Percentiles rank a stretch among this genome's conserved stretches.
Conservation (phyloP, 192 early-diverging fungal genomes). For the Chytriomyces confervae region DNA sequence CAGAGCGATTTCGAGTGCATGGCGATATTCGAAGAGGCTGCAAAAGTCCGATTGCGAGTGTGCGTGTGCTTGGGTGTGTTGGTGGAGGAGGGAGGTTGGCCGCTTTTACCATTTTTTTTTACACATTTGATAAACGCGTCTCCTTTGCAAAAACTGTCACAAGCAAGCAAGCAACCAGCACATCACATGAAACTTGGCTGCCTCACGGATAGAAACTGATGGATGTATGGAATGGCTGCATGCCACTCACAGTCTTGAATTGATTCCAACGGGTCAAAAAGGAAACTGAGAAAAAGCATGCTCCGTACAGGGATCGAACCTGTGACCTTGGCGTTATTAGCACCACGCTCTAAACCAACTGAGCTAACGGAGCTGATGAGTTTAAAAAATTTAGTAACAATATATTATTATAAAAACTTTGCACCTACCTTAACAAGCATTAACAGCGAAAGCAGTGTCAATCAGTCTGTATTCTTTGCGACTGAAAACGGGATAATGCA, state of each 20-base stretch:
- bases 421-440: conserved; percentile 45
- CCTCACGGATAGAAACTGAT: too few species aligned
- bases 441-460: conserved; percentile 70
- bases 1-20: background rate
- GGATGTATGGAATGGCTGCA: too few species aligned
- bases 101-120: background rate
- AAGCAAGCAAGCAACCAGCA: background rate
- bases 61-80: background rate
- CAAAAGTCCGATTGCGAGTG: background rate
- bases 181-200: too few species aligned
- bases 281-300: too few species aligned
- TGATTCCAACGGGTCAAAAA: too few species aligned
- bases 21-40: background rate
- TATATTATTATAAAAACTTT: background rate
- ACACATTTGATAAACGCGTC: background rate
- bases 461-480: conserved; percentile 83
- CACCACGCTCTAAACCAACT: too few species aligned
- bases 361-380: too few species aligned
- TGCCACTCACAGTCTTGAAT: too few species aligned
- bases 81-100: background rate
- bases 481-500: conserved; percentile 79
- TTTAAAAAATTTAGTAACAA: too few species aligned
- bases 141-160: too few species aligned
- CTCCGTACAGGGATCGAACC: too few species aligned
- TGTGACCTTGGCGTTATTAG: too few species aligned